A percentile compares a stretch with the other conserved stretches of the same genome.
Conservation (phyloP, 139 green algal genomes). For the Ulvella scutata region DNA sequence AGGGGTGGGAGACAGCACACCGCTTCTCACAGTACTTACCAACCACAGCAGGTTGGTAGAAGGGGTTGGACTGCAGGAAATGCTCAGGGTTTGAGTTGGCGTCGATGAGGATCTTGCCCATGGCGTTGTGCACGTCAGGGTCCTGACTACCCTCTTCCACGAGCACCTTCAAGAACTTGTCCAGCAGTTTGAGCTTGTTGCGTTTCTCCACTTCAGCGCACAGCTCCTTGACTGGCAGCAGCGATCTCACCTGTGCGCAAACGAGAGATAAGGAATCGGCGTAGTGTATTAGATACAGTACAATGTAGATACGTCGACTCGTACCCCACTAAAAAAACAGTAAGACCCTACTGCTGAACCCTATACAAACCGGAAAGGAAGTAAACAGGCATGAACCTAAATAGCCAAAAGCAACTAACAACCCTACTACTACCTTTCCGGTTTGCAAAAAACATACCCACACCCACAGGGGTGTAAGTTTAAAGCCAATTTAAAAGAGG, state of each 20-base stretch:
- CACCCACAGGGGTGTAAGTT: too few relatives aligned
- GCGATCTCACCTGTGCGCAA: constrained; percentile 6
- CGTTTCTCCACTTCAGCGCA: constrained; percentile 62
- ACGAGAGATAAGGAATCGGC: too few relatives aligned
- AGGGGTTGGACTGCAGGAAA: constrained; percentile 98
- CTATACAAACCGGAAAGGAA: too few relatives aligned
- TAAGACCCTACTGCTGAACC: too few relatives aligned
- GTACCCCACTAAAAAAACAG: too few relatives aligned
- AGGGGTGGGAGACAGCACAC: not conserved
- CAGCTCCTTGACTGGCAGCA: constrained; percentile 51
- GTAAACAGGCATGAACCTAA: too few relatives aligned
- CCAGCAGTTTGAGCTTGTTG: constrained; percentile 90
- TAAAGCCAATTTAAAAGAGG: too few relatives aligned
- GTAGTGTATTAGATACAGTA: too few relatives aligned
- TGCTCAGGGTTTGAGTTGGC: constrained; percentile 99
- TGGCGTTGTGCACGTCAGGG: constrained; percentile 92
- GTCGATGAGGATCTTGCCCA: constrained; percentile 99
- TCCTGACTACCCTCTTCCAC: constrained; percentile 86
- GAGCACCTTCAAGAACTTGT: constrained; percentile 94
- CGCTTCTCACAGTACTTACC: constrained; percentile 94
- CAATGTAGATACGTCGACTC: too few relatives aligned
- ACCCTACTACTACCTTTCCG: too few relatives aligned
- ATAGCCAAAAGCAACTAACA: too few relatives aligned
- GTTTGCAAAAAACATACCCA: too few relatives aligned
- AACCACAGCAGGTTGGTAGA: constrained; percentile 90